Base-by-base conservation (phyloP, 2,329 filamentous ascomycete species). In the Phialemoniopsis sp. region DNA sequence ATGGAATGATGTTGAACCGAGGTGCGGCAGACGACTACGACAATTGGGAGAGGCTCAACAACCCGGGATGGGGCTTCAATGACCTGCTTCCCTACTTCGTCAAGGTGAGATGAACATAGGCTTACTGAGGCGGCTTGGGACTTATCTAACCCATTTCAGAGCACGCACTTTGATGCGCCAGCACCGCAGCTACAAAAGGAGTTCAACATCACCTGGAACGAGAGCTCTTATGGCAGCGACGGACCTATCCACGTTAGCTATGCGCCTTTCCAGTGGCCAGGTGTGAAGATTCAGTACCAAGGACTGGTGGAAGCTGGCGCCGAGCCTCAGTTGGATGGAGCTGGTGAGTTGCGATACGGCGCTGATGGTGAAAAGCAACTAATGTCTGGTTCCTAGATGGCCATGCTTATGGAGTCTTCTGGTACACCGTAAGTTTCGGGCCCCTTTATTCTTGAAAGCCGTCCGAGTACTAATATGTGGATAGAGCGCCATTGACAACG, bases 31-130 rank as follows among this genome's bases (percentile, higher is more conserved):
- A 60, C 30, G 72, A 77, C 35, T 70, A 74, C 33, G 67, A 80
- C 55, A 64, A 64, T 0, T 82, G 77, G 77, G 72, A 69, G 34
- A 53, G 60, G 15, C 54, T 82, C 5, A 77, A 78, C 0, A 80
- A 80, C 45, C 43, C 46, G 3, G 76, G 74, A 4, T 82, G 78
- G 77, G 63, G 64, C 0, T 82, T 74, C 58, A 69, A 48, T 0
- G 41, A 39, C 1, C 18, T 53, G 3, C 34, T 49, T 13, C 38
- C 41, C 3, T 54, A 52, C 36, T 51, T 49, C 15, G 32, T 39
- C 16, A 52, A 51, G 43, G 46, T 44, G 35, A 34, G n/a, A 32
- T 17, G 15, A 2, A 32, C 13, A 28, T 13, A 12, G 6, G 13
- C 40, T 26, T 6, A 26, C 21, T 10, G 6, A 26, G 21, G 10